Percentiles rank a stretch among this genome's conserved stretches.
Evolutionary conservation across 805 yeast genomes (phyloP).

Genomic region (Candida ascalaphidarum): DNA sequence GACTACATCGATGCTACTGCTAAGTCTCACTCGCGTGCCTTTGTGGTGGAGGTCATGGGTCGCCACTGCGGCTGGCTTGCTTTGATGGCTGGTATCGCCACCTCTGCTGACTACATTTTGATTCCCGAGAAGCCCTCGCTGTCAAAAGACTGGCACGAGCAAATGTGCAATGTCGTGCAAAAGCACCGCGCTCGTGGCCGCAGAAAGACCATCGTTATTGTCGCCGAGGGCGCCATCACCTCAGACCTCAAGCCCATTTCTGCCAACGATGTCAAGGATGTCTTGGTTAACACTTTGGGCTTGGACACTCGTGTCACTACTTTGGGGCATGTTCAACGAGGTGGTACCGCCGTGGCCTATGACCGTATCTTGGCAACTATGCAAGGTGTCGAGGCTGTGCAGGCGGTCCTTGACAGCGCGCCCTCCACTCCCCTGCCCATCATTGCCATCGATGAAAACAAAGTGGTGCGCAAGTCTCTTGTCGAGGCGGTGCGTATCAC

Average conservation of each 20-base stretch:
- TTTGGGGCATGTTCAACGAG: conserved; percentile 96
- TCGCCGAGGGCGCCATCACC: conserved; percentile 96
- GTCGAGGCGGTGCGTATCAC: conserved; percentile 88
- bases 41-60: conserved; percentile 98
- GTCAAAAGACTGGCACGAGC: conserved; percentile 67
- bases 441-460: conserved; percentile 85
- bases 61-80: conserved; percentile 99
- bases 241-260: conserved; percentile 72
- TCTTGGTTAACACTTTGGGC: conserved; percentile 65
- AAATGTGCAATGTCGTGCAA: conserved; percentile 63
- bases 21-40: conserved; percentile 92
- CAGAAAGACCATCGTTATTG: conserved; percentile 91
- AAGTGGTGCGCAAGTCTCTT: conserved; percentile 74
- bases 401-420: conserved; percentile 80
- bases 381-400: conserved; percentile 97
- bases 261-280: conserved; percentile 73
- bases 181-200: conserved; percentile 84
- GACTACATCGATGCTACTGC: conserved; percentile 98
- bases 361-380: conserved; percentile 88
- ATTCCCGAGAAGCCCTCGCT: conserved; percentile 91
- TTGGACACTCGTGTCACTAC: conserved; percentile 93
- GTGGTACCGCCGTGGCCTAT: conserved; percentile 95
- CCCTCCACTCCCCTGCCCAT: conserved; percentile 92
- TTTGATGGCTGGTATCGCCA: conserved; percentile 93
- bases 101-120: conserved; percentile 90